Evolutionary conservation across 768 basidiomycete genomes (phyloP).

Genomic region (Collybia sordida): DNA sequence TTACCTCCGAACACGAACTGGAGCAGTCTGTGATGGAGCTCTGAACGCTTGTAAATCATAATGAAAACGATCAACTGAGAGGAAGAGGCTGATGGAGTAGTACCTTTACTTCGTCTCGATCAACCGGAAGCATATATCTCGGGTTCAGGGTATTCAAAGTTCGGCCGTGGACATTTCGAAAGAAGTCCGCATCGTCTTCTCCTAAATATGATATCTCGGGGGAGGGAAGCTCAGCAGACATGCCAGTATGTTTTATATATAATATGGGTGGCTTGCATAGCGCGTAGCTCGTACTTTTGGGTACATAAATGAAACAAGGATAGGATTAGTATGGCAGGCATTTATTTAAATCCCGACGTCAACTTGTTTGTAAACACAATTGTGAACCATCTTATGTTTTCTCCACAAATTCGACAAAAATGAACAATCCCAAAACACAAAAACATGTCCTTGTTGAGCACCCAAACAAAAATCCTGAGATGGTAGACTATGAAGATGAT

Average conservation of each 20-base stretch:
- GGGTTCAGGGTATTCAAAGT: conserved; percentile 54
- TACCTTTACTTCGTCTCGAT: conserved; percentile 66
- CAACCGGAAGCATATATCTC: conserved; percentile 64
- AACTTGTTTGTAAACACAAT: neutral
- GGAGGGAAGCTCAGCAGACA: conserved; percentile 17
- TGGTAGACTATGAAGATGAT: no score
- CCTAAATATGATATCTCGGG: conserved; percentile 21
- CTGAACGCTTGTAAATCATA: conserved; percentile 46
- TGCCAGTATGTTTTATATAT: conserved; percentile 13
- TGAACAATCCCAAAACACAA: neutral
- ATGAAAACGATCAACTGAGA: conserved; percentile 3
- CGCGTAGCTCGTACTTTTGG: conserved; percentile 1
- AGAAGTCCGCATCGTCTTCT: conserved; percentile 52
- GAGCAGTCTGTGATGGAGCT: conserved; percentile 63
- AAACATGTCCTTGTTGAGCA: no score
- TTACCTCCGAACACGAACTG: conserved; percentile 64
- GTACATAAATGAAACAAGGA: no score
- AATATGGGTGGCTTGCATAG: conserved; percentile 14
- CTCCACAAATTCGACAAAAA: neutral
- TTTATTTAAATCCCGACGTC: no score
- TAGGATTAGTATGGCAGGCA: no score
- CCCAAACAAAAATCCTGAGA: no score
- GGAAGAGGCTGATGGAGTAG: conserved; percentile 9
- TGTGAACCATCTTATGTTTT: no score
- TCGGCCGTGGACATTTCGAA: conserved; percentile 51